Evolutionary conservation across 2,329 filamentous ascomycete species (phyloP), one percentile per base, ranked within the genome.

Genomic region (Dactylellina haptotyla): DNA sequence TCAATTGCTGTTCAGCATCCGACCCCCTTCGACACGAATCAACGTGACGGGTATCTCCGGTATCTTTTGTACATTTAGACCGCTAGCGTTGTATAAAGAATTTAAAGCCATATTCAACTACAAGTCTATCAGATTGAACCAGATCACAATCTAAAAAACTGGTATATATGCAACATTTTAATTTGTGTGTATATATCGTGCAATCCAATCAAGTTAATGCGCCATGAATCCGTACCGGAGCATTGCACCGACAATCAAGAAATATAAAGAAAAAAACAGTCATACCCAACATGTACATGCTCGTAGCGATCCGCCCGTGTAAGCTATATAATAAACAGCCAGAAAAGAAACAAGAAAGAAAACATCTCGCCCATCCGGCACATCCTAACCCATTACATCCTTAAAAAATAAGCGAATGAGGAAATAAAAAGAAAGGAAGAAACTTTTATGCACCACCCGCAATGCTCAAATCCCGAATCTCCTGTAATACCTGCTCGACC

Each of bases 391-490:
- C 46, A 46, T 20, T 18, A 30, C 12, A 39, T 28, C 23, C 46
- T 34, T 45, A 57, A 46, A 46, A 46, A 8, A 43, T 8, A 43
- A 43, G 16, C 39, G n/a, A 43, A 43, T 16, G 39, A 43, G 12
- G n/a, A n/a, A n/a, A n/a, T n/a, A 46, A 46, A 46, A 18, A 46
- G 41, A 1, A 20, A 46, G 12, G 4, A 1, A 4, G 14, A 41
- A n/a, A n/a, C 41, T 67, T 78, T 79, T 76, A 87, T 64, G 89
- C 87, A n/a, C 88, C 89, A 18, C 88, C 88, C 32, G 88, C 88
- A 84, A 99, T 99, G 82, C 94, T 98, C 82, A 99, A 82, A 82
- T 98, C 95, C 76, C 95, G 86, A 81, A 99, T 99, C 84, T 99
- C 93, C 80, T 97, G 93, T 82, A 99, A 81, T 43, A 98, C 95